Conservation (phyloP, 441 rosid species). For the Populus hybrid region DNA sequence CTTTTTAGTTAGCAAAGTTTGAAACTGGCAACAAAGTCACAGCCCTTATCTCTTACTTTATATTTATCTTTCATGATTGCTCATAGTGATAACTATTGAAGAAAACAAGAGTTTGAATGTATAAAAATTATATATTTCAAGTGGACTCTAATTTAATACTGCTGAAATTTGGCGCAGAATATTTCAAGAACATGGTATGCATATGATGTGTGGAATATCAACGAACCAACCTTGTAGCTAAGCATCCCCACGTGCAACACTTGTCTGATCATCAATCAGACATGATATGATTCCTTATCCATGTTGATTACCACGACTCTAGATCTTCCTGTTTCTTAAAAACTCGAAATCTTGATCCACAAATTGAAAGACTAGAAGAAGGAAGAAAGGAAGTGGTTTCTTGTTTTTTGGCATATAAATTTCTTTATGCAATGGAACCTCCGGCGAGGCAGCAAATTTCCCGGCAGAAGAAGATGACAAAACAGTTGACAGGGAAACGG, state of each 20-base stretch:
- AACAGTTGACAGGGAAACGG: constrained; percentile 69
- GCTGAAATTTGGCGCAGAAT: constrained; percentile 12
- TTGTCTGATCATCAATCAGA: constrained; percentile 3
- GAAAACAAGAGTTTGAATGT: not conserved
- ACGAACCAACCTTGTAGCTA: constrained; percentile 10
- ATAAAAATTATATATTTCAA: not conserved
- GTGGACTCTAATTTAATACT: constrained; percentile 8
- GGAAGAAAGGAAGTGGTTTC: not conserved
- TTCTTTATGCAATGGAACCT: constrained; percentile 23
- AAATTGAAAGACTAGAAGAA: not conserved
- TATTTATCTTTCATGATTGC: not conserved
- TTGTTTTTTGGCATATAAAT: not conserved
- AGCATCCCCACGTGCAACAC: constrained; percentile 19
- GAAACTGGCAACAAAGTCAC: not conserved
- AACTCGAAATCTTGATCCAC: constrained; percentile 2
- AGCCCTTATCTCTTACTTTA: not conserved
- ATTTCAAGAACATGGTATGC: constrained; percentile 16
- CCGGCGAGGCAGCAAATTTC: constrained; percentile 27
- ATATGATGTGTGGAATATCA: not conserved
- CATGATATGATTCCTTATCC: not conserved
- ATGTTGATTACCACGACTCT: not conserved
- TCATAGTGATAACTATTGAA: not conserved
- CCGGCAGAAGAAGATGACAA: constrained; percentile 51
- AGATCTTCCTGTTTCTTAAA: constrained; percentile 12
- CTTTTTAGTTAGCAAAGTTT: not conserved